phyloP scores from a whole-genome alignment of 176 grass and related monocot species.

The Aegilops tauschii region DNA sequence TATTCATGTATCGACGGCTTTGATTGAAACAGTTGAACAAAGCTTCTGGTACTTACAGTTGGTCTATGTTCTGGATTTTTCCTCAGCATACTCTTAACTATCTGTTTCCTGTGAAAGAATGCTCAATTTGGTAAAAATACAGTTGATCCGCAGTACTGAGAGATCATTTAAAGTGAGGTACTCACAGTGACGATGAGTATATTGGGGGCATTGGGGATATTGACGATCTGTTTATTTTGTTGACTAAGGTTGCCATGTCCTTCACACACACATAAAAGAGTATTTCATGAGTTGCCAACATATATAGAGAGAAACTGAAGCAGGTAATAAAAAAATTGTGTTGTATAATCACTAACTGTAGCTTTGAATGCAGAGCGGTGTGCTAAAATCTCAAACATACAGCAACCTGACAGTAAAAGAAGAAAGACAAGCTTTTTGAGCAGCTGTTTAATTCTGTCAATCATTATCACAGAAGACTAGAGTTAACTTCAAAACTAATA shows the following conservation, averaged over 20 bases:
- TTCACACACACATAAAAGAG: slow-evolving; percentile 29
- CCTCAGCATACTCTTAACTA: slow-evolving; percentile 88
- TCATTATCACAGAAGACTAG: not conserved
- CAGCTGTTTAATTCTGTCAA: slow-evolving; percentile 9
- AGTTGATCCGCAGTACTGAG: not conserved
- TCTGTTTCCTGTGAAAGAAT: slow-evolving; percentile 62
- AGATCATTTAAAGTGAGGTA: slow-evolving; percentile 1
- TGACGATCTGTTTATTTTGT: slow-evolving; percentile 92
- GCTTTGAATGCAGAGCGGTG: slow-evolving; percentile 82
- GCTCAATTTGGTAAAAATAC: not conserved
- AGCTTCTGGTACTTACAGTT: slow-evolving; percentile 54
- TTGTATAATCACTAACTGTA: slow-evolving; percentile 43
- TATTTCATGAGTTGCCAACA: slow-evolving; percentile 7
- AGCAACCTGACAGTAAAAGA: slow-evolving; percentile 63
- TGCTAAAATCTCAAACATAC: slow-evolving; percentile 94
- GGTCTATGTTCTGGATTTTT: slow-evolving; percentile 93
- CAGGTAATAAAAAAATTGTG: not conserved
- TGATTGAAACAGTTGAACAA: slow-evolving; percentile 2
- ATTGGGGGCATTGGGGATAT: slow-evolving; percentile 81
- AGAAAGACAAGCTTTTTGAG: not conserved
- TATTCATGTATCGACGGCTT: not conserved
- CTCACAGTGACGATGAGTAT: slow-evolving; percentile 77
- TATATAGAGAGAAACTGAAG: not conserved
- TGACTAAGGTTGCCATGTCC: slow-evolving; percentile 82
- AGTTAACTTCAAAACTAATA: not conserved